Percentiles rank a stretch among this genome's conserved stretches.
Conservation (phyloP, 345 rosid genomes). For the Rhizophora mangle region DNA sequence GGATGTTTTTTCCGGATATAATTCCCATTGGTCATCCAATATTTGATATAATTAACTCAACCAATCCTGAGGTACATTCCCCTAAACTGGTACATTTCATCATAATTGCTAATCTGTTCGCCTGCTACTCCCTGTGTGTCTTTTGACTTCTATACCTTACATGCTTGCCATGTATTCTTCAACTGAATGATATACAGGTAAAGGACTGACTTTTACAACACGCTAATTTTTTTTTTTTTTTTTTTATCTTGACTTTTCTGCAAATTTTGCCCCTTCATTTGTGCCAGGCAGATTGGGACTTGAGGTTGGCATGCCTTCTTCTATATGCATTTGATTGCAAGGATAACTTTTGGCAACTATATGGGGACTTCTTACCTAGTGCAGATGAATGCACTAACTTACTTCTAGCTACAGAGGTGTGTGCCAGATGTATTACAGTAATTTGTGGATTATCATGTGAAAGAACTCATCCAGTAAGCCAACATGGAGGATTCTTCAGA, state of each 20-base stretch:
- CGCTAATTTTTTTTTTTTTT: slow-evolving; percentile 3
- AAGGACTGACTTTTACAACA: background rate
- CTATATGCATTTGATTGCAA: slow-evolving; percentile 67
- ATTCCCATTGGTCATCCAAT: slow-evolving; percentile 92
- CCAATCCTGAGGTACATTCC: slow-evolving; percentile 70
- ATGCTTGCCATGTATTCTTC: too few relatives aligned
- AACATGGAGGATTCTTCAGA: background rate
- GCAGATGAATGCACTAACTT: slow-evolving; percentile 80
- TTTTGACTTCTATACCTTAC: too few relatives aligned
- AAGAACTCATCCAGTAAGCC: background rate
- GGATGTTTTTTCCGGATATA: slow-evolving; percentile 98
- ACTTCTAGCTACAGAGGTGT: slow-evolving; percentile 92
- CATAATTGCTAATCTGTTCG: background rate
- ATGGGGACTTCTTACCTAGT: slow-evolving; percentile 85
- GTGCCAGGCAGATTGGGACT: slow-evolving; percentile 92
- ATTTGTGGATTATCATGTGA: background rate
- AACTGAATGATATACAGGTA: background rate
- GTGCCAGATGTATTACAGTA: slow-evolving; percentile 4
- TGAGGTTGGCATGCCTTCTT: slow-evolving; percentile 89
- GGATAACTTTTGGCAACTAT: slow-evolving; percentile 86
- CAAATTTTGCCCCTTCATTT: background rate
- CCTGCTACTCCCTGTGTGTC: background rate
- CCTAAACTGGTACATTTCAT: background rate
- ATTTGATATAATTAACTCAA: slow-evolving; percentile 85
- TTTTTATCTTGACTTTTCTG: too few relatives aligned